phyloP scores from a whole-genome alignment of 2,329 filamentous ascomycete species.

The Chaetomium globosum region DNA sequence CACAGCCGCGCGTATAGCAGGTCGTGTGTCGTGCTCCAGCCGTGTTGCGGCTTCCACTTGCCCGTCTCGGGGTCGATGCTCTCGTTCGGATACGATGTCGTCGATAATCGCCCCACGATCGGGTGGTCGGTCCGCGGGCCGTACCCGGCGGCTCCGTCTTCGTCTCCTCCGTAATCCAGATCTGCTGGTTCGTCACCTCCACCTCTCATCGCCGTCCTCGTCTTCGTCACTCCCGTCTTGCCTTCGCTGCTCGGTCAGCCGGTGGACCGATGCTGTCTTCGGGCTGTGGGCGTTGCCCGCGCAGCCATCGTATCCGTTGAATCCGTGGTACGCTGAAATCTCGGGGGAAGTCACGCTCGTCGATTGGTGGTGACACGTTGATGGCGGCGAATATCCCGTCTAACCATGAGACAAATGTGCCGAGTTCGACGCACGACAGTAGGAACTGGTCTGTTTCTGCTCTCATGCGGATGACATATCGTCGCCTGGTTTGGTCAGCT shows the following conservation, averaged over 20 bases:
- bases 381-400: slow-evolving; percentile 72
- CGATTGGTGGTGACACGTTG: slow-evolving; percentile 69
- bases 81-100: slow-evolving; percentile 50
- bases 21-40: slow-evolving; percentile 59
- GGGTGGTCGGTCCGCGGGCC: slow-evolving; percentile 32
- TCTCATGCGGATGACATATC: slow-evolving; percentile 70
- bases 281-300: slow-evolving; percentile 42
- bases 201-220: slow-evolving; percentile 27
- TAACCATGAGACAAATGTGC: slow-evolving; percentile 69
- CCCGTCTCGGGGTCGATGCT: slow-evolving; percentile 53
- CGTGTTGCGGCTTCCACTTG: slow-evolving; percentile 60
- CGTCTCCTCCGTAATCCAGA: slow-evolving; percentile 31
- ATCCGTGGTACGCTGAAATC: slow-evolving; percentile 65
- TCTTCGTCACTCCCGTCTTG: slow-evolving; percentile 25
- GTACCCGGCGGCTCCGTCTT: slow-evolving; percentile 25
- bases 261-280: slow-evolving; percentile 35
- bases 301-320: slow-evolving; percentile 56
- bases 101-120: slow-evolving; percentile 47
- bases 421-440: slow-evolving; percentile 65
- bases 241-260: slow-evolving; percentile 33
- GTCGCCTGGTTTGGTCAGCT: slow-evolving; percentile 48
- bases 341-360: slow-evolving; percentile 67
- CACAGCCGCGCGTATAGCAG: slow-evolving; percentile 63
- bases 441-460: slow-evolving; percentile 75
- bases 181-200: slow-evolving; percentile 28